Percentiles rank a stretch among this genome's conserved stretches.
phyloP scores from a whole-genome alignment of 257 asterid genomes.

The Marsdenia floribunda region DNA sequence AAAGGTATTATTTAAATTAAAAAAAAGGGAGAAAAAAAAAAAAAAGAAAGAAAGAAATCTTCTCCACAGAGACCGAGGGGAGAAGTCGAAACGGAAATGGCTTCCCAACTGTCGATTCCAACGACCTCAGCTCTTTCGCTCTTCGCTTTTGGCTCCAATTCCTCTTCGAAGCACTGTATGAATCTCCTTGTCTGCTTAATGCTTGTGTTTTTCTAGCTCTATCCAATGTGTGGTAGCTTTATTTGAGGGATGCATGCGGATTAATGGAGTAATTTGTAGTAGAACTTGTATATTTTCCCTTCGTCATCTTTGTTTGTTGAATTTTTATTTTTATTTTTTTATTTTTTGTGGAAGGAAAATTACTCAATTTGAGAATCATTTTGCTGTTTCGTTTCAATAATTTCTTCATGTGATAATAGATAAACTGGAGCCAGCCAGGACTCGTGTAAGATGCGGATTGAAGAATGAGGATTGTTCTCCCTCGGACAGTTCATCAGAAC shows the following conservation, averaged over 20 bases:
- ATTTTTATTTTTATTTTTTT: too few relatives aligned
- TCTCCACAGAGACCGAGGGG: conserved; percentile 7
- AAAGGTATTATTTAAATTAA: too few relatives aligned
- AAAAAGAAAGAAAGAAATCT: neutral
- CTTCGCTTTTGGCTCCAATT: conserved; percentile 34
- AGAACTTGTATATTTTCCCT: neutral
- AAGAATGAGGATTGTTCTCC: conserved; percentile 44
- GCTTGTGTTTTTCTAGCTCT: neutral
- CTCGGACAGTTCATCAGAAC: conserved; percentile 35
- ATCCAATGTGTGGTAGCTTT: neutral
- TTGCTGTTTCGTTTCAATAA: neutral
- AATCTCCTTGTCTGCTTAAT: neutral
- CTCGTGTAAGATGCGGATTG: conserved; percentile 45
- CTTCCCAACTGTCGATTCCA: conserved; percentile 54
- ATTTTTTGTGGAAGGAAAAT: neutral
- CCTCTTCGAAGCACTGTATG: conserved; percentile 41
- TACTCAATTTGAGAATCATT: neutral
- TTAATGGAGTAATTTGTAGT: neutral
- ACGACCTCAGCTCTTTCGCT: conserved; percentile 42
- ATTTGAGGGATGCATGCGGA: neutral
- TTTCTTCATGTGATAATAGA: conserved; percentile 26
- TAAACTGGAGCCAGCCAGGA: conserved; percentile 34
- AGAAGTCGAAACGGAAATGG: conserved; percentile 34
- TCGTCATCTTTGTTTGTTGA: conserved; percentile 1
- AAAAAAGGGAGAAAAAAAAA: too few relatives aligned